Base-by-base conservation (phyloP, 23 red algal species). In the Gracilaria vermiculophylla region DNA sequence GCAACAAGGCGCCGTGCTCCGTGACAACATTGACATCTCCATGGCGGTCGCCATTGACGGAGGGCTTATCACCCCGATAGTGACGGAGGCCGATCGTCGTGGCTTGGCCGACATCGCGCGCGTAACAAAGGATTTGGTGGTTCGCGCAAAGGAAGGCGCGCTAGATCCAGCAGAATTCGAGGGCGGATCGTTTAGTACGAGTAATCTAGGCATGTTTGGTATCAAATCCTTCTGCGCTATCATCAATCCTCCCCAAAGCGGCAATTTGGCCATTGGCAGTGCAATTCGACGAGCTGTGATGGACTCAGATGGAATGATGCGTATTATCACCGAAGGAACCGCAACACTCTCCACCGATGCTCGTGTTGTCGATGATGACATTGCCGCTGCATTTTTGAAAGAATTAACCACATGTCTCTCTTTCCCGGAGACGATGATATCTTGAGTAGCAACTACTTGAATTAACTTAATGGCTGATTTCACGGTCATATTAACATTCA, bases 201-300 rank as follows among this genome's bases (percentile, higher is more conserved):
- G 78, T 61, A 98, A 98, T 71, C 58, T 98, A 37, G 96, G 96
- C 43, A 94, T 95, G 96, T 91, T 98, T 50, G 96, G 91, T 19
- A 74, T 98, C 21, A 29, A 56, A 20, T 56, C 65, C 13, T 98
- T 98, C 55, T 83, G 87, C 17, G 96, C 96, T 36, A 91, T 98
- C 44, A 94, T 98, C 66, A 98, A 98, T 67, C 96, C 96, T 28
- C 96, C 96, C 12, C 96, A 98, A 48, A 91, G 88, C 43, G 92
- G 83, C 12, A 98, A 92, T 80, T 55, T 98, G 78, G 96, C 96
- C 14, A 81, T 98, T 39, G 88, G 96, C 24, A 79, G 70, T 27
- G 69, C 78, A 48, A 62, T 87, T 40, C 6, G 10, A 39, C 19
- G 23, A 19, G 83, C 83, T 40, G 70, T 87, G 15, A 73, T 87